Evolutionary conservation across 2,329 filamentous ascomycete species (phyloP).

Genomic region (Colletotrichum chrysophilum): DNA sequence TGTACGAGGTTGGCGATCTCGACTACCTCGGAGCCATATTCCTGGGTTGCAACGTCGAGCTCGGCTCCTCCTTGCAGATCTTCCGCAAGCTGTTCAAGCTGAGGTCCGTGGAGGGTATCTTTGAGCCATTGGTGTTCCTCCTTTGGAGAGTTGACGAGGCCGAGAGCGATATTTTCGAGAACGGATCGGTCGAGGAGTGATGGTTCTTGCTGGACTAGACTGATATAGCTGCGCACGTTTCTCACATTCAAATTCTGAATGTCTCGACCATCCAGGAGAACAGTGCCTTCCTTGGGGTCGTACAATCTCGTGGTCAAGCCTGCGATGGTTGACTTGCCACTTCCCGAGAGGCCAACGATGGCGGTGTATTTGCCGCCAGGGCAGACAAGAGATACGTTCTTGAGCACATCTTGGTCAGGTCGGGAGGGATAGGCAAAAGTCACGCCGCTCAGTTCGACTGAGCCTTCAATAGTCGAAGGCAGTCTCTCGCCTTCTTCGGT

Average conservation of each 20-base stretch:
- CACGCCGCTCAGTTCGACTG: conserved; percentile 47
- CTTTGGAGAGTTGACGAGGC: conserved; percentile 48
- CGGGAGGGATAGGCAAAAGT: conserved; percentile 51
- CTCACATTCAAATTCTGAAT: conserved; percentile 53
- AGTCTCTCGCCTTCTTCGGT: conserved; percentile 44
- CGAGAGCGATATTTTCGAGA: conserved; percentile 57
- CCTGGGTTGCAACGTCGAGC: conserved; percentile 47
- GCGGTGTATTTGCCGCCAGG: conserved; percentile 57
- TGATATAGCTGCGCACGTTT: conserved; percentile 44
- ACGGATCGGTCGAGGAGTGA: conserved; percentile 51
- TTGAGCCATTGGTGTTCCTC: conserved; percentile 46
- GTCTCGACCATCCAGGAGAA: conserved; percentile 53
- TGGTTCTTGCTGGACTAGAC: conserved; percentile 51
- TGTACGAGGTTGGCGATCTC: conserved; percentile 58
- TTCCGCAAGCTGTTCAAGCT: conserved; percentile 55
- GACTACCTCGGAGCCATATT: conserved; percentile 45
- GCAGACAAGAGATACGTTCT: conserved; percentile 50
- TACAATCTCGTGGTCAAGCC: conserved; percentile 63
- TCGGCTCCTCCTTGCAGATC: conserved; percentile 56
- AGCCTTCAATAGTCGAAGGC: conserved; percentile 51
- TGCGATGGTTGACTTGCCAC: conserved; percentile 62
- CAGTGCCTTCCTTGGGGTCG: conserved; percentile 53
- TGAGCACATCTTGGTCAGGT: conserved; percentile 45
- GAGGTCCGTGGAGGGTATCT: conserved; percentile 49
- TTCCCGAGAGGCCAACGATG: conserved; percentile 63